A percentile compares a stretch with the other conserved stretches of the same genome.
Evolutionary conservation across 805 yeast genomes (phyloP).

Genomic region (Suhomyces faveliae): DNA sequence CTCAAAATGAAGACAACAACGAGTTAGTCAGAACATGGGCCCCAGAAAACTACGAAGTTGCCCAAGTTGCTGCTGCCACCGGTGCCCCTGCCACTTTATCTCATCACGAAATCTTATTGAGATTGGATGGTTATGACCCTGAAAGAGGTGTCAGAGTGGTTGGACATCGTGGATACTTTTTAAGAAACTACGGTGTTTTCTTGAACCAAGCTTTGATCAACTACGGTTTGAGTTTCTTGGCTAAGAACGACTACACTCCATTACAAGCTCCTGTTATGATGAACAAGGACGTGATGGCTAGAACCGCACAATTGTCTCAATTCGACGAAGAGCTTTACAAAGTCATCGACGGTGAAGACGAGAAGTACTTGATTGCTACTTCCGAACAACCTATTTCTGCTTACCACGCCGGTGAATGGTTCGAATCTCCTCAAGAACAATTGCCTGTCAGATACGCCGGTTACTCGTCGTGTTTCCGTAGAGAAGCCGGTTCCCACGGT

Average conservation of each 20-base stretch:
- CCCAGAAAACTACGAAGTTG: slow-evolving; percentile 68
- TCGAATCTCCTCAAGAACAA: slow-evolving; percentile 95
- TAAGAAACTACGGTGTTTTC: slow-evolving; percentile 93
- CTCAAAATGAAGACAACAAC: slow-evolving; percentile 88
- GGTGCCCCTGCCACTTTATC: slow-evolving; percentile 77
- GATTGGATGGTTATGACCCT: slow-evolving; percentile 97
- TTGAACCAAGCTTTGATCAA: slow-evolving; percentile 97
- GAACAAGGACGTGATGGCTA: slow-evolving; percentile 99
- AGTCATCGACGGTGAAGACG: slow-evolving; percentile 95
- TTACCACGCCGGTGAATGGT: slow-evolving; percentile 97
- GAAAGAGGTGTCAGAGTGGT: slow-evolving; percentile 97
- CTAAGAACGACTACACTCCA: slow-evolving; percentile 77
- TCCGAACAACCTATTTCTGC: slow-evolving; percentile 99
- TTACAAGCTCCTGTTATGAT: slow-evolving; percentile 99
- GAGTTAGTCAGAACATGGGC: slow-evolving; percentile 84
- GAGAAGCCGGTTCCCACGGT: slow-evolving; percentile 99
- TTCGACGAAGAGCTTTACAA: slow-evolving; percentile 98
- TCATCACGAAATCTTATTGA: slow-evolving; percentile 90
- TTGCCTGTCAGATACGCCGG: slow-evolving; percentile 97
- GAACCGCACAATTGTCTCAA: slow-evolving; percentile 96
- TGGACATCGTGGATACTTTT: slow-evolving; percentile 98
- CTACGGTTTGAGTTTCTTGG: slow-evolving; percentile 86
- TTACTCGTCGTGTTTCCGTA: slow-evolving; percentile 96
- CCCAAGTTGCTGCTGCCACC: slow-evolving; percentile 71
- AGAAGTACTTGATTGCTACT: slow-evolving; percentile 96